Evolutionary conservation across 257 asterid species (phyloP).

Genomic region (Fraxinus quadrangulata): DNA sequence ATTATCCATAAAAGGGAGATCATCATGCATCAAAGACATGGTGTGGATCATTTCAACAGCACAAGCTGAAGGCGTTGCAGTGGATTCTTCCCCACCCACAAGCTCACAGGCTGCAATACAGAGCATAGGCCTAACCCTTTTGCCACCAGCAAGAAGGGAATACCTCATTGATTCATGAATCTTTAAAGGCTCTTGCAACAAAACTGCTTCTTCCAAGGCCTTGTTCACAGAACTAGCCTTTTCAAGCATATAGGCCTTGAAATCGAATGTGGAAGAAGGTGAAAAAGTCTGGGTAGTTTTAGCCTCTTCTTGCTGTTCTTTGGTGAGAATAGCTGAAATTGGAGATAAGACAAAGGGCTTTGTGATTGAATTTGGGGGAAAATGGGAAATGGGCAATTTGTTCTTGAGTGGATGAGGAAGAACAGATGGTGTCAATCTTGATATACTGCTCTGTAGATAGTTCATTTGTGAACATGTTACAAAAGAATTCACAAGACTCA

Average conservation of each 20-base stretch:
- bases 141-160: conserved; percentile 46
- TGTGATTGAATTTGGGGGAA: not conserved
- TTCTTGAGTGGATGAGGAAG: not conserved
- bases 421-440: not conserved
- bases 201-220: conserved; percentile 38
- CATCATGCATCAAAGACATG: not conserved
- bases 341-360: not conserved
- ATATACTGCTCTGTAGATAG: not conserved
- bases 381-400: not conserved
- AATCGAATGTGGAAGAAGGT: conserved; percentile 21
- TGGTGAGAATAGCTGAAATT: conserved; percentile 10
- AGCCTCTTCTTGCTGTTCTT: conserved; percentile 27
- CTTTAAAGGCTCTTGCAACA: conserved; percentile 32
- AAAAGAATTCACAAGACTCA: not conserved
- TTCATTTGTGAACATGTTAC: not conserved
- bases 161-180: conserved; percentile 26
- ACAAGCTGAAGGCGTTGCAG: not conserved
- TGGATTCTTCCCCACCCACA: not conserved
- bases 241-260: conserved; percentile 37
- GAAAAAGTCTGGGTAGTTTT: conserved; percentile 9
- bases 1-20: not conserved
- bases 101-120: conserved; percentile 10
- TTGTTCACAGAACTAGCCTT: conserved; percentile 40
- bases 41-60: not conserved
- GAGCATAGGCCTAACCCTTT: conserved; percentile 40